Base-by-base conservation (phyloP, 768 basidiomycete genomes). In the Steccherinum ochraceum region DNA sequence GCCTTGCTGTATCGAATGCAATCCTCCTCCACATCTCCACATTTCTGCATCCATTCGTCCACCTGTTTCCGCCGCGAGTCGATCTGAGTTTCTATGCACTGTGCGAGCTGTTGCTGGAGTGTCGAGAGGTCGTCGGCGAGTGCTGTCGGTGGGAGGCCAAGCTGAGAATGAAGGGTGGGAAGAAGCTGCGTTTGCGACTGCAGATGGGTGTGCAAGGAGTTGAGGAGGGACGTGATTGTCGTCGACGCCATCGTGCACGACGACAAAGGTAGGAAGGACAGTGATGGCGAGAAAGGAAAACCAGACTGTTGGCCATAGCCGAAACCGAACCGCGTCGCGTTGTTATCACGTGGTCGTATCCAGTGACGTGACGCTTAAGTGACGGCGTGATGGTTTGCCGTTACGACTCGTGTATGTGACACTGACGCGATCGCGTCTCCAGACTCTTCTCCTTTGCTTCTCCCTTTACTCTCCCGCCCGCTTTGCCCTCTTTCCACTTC, bases 121-220 rank as follows among this genome's bases (percentile, higher is more conserved):
- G 76, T 67, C 48, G 76, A 72, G 25, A 94, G 75, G 52, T 96
- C 93, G 64, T 89, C 85, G 63, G 89, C 81, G 40, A 94, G 78
- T 0, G 90, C 84, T 11, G 83, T 81, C 23, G 80, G 67, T 7
- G 92, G 89, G 12, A 94, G 75, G 25, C 89, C 91, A 13, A 95
- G 86, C 61, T 89, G 89, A 1, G 80, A 74, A 66, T 94, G 91
- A 3, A 95, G 73, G 5, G 84, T 81, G 13, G 90, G 90, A 2
- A 95, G 72, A 25, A 90, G 74, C 55, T 87, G 84, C 0, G 89
- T 90, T 67, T 94, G 91, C 1, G 83, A 69, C 64, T 87, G 86
- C 4, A 93, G 71, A 64, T 89, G 86, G 2, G 81, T 76, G 56
- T 91, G 87, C 23, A 93, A 66, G 19, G 88, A 84, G 63, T 86